A percentile compares a stretch with the other conserved stretches of the same genome.
These are phyloP conservation scores for Porcisia hertigi DNA, from an alignment of 208 protist genomes.

Conservation along the genomic window DNA sequence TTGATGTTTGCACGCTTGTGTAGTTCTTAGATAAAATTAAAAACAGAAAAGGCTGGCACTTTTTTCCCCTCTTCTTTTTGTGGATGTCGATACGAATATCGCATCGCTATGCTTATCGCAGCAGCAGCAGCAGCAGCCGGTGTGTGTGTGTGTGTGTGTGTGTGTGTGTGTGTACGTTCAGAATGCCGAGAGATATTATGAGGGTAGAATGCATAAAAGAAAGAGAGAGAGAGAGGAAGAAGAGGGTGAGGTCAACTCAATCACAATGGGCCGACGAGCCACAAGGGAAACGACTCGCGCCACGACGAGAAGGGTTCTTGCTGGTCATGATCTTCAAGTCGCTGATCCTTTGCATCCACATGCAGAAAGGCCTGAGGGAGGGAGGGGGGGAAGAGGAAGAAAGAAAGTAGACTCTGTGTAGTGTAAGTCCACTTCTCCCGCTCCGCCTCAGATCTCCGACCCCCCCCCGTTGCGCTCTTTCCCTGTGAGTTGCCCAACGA, in stretches of 20 bases:
- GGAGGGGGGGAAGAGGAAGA: no score
- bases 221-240: not conserved
- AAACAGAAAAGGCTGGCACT: no score
- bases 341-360: not conserved
- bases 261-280: not conserved
- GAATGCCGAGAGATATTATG: not conserved
- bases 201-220: not conserved
- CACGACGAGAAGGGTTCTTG: not conserved
- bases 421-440: not conserved
- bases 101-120: no score
- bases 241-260: not conserved
- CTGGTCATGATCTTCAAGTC: not conserved
- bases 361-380: not conserved
- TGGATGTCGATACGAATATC: no score
- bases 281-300: not conserved
- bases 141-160: not conserved
- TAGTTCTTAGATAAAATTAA: no score
- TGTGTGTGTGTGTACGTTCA: not conserved
- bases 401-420: not conserved
- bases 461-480: not conserved
- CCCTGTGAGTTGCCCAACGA: not conserved
- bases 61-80: no score
- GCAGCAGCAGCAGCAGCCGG: no score
- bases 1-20: slow-evolving; percentile 4
- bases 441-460: not conserved